Percentiles rank a stretch among this genome's conserved stretches.
These are phyloP conservation scores for Cymodocea nodosa DNA, from an alignment of 116 monocot species.

Conservation along the genomic window DNA sequence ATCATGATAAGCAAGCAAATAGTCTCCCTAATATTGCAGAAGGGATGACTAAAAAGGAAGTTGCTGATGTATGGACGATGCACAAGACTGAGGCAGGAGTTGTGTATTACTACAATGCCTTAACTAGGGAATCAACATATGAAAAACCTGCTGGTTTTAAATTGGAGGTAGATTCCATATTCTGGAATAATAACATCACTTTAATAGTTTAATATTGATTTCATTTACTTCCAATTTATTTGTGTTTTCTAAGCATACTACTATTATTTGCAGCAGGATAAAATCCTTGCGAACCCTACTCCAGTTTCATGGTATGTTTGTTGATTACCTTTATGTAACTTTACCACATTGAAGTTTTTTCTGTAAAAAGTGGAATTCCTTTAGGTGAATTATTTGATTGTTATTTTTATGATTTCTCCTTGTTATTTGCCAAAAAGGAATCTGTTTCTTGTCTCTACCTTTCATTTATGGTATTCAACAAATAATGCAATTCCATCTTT, in stretches of 20 bases:
- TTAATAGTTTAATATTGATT: background rate
- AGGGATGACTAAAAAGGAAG: conserved; percentile 15
- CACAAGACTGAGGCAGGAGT: conserved; percentile 80
- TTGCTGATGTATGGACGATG: conserved; percentile 58
- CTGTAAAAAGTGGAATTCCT: background rate
- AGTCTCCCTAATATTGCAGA: conserved; percentile 13
- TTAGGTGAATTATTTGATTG: too few relatives aligned
- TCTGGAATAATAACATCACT: too few relatives aligned
- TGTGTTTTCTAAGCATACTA: background rate
- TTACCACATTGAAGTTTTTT: background rate
- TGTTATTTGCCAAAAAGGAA: too few relatives aligned
- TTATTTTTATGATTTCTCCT: too few relatives aligned
- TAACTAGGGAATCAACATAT: conserved; percentile 88
- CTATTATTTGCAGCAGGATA: conserved; percentile 49
- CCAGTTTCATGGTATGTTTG: conserved; percentile 77
- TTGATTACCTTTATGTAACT: background rate
- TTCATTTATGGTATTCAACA: too few relatives aligned
- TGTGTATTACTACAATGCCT: conserved; percentile 87
- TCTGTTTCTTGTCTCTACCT: too few relatives aligned
- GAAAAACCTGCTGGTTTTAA: conserved; percentile 69
- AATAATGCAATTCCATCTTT: too few relatives aligned
- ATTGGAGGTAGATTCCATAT: conserved; percentile 55
- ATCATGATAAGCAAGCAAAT: conserved; percentile 31
- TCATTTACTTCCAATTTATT: conserved; percentile 1
- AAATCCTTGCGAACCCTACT: conserved; percentile 33